A percentile compares a stretch with the other conserved stretches of the same genome.
Evolutionary conservation across 139 green algal species (phyloP).

Genomic region (Pseudopediastrum boryanum): DNA sequence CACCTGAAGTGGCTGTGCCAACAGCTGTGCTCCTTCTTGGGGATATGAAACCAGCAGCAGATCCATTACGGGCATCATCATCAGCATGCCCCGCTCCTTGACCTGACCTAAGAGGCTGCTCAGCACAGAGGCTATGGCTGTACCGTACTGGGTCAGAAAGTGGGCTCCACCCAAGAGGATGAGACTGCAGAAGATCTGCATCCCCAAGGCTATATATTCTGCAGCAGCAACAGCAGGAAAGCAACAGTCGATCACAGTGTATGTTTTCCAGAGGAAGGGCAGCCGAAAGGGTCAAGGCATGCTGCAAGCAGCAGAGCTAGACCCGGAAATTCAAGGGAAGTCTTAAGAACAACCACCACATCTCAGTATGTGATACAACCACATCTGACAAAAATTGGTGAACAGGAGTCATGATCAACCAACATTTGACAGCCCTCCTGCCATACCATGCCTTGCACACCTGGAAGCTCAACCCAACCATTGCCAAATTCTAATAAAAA

Average conservation of each 20-base stretch:
- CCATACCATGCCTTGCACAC: too few species aligned
- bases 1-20: constrained; percentile 31
- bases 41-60: constrained; percentile 51
- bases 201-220: constrained; percentile 56
- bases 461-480: too few species aligned
- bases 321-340: too few species aligned
- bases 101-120: constrained; percentile 43
- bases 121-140: constrained; percentile 56
- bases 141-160: constrained; percentile 71
- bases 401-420: too few species aligned
- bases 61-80: constrained; percentile 60
- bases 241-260: constrained; percentile 13
- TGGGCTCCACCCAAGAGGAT: constrained; percentile 59
- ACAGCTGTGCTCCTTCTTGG: constrained; percentile 9
- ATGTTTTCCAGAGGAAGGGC: too few species aligned
- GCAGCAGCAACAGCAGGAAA: constrained; percentile 26
- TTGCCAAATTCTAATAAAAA: too few species aligned
- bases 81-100: constrained; percentile 68
- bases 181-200: constrained; percentile 62
- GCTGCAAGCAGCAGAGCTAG: too few species aligned
- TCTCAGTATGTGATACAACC: too few species aligned
- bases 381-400: too few species aligned
- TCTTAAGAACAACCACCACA: too few species aligned
- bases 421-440: too few species aligned
- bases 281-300: too few species aligned